phyloP scores from a whole-genome alignment of 225 moss, liverwort and hornwort species.

The Bryoerythrophyllum caledonicum region DNA sequence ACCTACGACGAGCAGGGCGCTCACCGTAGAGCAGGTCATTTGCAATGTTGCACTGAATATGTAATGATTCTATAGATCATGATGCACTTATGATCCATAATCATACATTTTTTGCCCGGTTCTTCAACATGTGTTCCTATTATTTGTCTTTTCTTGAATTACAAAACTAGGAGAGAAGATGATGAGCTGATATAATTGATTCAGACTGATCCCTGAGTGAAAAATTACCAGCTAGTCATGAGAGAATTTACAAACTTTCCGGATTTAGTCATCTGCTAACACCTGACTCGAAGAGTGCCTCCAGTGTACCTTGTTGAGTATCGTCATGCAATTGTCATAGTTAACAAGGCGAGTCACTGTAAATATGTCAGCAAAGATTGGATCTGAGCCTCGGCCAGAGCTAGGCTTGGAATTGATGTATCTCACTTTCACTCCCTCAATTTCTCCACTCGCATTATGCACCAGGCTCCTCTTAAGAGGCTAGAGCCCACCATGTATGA shows the following conservation, averaged over 20 bases:
- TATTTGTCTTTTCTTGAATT: background rate
- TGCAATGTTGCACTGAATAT: background rate
- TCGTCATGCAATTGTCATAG: background rate
- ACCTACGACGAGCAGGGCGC: too few relatives aligned
- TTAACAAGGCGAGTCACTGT: background rate
- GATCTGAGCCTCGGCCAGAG: background rate
- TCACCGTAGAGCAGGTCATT: too few relatives aligned
- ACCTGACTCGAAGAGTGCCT: background rate
- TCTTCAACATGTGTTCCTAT: background rate
- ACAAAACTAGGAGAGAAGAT: background rate
- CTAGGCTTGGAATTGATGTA: background rate
- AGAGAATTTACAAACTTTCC: background rate
- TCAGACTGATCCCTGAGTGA: background rate
- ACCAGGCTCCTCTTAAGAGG: too few relatives aligned
- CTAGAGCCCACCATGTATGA: too few relatives aligned
- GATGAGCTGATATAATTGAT: background rate
- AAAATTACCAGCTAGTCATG: background rate
- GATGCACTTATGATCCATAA: background rate
- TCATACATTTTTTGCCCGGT: too few relatives aligned
- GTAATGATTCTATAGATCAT: background rate
- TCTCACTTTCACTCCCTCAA: background rate
- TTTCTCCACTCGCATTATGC: background rate
- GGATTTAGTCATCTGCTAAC: background rate
- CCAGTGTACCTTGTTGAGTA: background rate
- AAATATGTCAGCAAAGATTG: constrained; percentile 7